These are phyloP conservation scores for Xeromyces bisporus DNA, from an alignment of 495 filamentous ascomycete species.

Conservation along the genomic window DNA sequence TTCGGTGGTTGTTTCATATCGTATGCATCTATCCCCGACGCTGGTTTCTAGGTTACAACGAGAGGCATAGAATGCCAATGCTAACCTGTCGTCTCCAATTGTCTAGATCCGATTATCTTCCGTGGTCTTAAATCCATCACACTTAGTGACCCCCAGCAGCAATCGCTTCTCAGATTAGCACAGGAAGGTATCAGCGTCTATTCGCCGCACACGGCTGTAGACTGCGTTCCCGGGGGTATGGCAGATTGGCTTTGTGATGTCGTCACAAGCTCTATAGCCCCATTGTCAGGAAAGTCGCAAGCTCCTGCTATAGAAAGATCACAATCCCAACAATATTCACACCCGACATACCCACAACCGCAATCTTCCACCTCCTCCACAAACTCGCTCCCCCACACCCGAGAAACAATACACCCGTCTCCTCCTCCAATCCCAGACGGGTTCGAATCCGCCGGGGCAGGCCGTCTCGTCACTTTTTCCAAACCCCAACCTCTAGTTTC, in stretches of 20 bases:
- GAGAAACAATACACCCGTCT: conserved; percentile 35
- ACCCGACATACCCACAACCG: conserved; percentile 25
- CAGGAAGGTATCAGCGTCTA: conserved; percentile 88
- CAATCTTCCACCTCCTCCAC: conserved; percentile 7
- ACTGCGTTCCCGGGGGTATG: conserved; percentile 71
- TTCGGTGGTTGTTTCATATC: conserved; percentile 76
- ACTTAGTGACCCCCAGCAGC: conserved; percentile 69
- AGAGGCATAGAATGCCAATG: no score
- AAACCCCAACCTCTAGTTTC: conserved; percentile 38
- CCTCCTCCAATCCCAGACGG: conserved; percentile 28
- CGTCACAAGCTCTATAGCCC: conserved; percentile 37
- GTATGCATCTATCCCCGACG: conserved; percentile 30
- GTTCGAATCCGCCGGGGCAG: conserved; percentile 58
- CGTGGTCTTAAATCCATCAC: conserved; percentile 75
- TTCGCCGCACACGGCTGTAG: conserved; percentile 85
- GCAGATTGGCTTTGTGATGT: conserved; percentile 94
- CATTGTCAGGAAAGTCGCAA: conserved; percentile 3
- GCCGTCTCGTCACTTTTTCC: conserved; percentile 50
- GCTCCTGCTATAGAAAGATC: conserved; percentile 6
- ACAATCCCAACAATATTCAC: conserved; percentile 19
- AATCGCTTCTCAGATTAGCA: conserved; percentile 64
- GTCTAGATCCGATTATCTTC: conserved; percentile 91
- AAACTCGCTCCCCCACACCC: conserved; percentile 26
- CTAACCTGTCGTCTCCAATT: no score
- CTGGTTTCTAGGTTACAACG: no score